Base-by-base conservation (phyloP, 805 yeast genomes). In the Nakazawaea anatomiae region DNA sequence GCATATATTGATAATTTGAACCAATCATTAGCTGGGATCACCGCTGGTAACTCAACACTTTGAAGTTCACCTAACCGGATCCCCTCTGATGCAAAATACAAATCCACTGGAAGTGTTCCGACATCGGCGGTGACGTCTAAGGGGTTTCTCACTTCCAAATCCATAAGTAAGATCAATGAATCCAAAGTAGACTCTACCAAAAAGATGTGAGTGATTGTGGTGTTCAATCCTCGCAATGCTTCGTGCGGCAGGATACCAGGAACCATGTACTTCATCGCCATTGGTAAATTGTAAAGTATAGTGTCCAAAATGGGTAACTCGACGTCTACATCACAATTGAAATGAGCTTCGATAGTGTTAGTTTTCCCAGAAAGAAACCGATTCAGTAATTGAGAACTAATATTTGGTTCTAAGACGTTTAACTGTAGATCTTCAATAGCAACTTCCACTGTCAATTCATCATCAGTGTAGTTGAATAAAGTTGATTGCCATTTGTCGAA, bases 121-220 rank as follows among this genome's bases (percentile, higher is more conserved):
- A 67, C 35, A 2, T 58, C 62, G 12, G 67, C 40, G 1, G 66
- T 59, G 7, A 58, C 46, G 18, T 55, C 55, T 27, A 69, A 55
- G 1, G 76, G 74, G 54, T 73, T 75, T 10, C 48, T 36, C 3
- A 74, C 35, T 14, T 61, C 63, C 5, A 69, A 34, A 40, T 65
- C 70, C 32, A 68, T 59, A 41, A 64, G 42, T 4, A 76, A 46
- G 5, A 59, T 54, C 11, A 71, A 51, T 2, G 55, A 55, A 0
- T 56, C 52, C 1, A 49, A 38, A 8, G 59, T 55, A 0, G 77
- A 65, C 2, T 63, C 61, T 11, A 69, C 47, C n/a, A 69, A 59
- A 4, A 52, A 35, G 11, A 71, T 50, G 0, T 56, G 52, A 27
- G 51, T 25, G 25, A 59, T 46, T 2, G 28, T 39, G 4, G 54